Evolutionary conservation across 1,284 basidiomycete genomes (phyloP).

Genomic region (Cronartium quercuum): DNA sequence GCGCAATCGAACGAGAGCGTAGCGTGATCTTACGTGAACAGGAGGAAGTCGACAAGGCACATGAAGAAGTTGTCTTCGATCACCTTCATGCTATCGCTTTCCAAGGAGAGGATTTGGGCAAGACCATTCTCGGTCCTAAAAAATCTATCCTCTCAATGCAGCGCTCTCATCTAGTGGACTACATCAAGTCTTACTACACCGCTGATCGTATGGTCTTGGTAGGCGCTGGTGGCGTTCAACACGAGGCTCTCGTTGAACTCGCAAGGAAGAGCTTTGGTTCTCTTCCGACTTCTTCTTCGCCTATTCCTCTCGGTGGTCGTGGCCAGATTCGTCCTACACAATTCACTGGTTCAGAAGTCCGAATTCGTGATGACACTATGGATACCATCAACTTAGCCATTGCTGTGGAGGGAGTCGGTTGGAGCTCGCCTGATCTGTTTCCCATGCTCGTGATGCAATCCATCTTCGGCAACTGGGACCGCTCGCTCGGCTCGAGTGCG

Average conservation of each 20-base stretch:
- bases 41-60: slow-evolving; percentile 98
- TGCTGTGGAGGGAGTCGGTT: slow-evolving; percentile 94
- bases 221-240: slow-evolving; percentile 90
- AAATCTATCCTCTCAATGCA: slow-evolving; percentile 93
- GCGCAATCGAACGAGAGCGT: slow-evolving; percentile 89
- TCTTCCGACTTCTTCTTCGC: slow-evolving; percentile 79
- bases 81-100: slow-evolving; percentile 95
- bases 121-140: slow-evolving; percentile 96
- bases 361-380: slow-evolving; percentile 85
- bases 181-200: slow-evolving; percentile 98
- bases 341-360: slow-evolving; percentile 93
- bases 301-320: slow-evolving; percentile 69
- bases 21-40: slow-evolving; percentile 96
- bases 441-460: slow-evolving; percentile 98
- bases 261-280: slow-evolving; percentile 87
- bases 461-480: slow-evolving; percentile 99
- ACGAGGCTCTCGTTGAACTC: slow-evolving; percentile 84
- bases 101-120: slow-evolving; percentile 83
- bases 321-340: slow-evolving; percentile 57
- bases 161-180: slow-evolving; percentile 77
- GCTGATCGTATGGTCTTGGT: slow-evolving; percentile 98
- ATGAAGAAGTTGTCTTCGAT: slow-evolving; percentile 98
- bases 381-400: slow-evolving; percentile 88
- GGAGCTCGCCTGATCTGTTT: slow-evolving; percentile 98
- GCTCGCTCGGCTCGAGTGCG: slow-evolving; percentile 82